A percentile compares a stretch with the other conserved stretches of the same genome.
phyloP scores from a whole-genome alignment of 78 protist species.

The Polysphondylium violaceum region DNA sequence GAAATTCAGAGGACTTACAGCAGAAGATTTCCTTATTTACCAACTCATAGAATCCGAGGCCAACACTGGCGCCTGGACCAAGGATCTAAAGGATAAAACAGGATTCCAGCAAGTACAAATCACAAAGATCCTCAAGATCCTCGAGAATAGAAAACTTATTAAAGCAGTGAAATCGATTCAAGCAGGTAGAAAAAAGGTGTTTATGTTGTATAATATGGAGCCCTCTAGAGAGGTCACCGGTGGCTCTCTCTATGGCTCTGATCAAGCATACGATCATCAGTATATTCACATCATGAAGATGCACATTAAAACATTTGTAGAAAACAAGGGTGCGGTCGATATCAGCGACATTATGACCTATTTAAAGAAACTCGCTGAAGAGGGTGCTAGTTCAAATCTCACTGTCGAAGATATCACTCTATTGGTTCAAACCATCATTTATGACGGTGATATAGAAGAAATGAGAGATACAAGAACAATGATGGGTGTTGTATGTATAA shows the following conservation, averaged over 20 bases:
- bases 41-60: conserved; percentile 56
- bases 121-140: conserved; percentile 66
- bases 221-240: conserved; percentile 84
- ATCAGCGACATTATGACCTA: conserved; percentile 27
- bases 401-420: conserved; percentile 10
- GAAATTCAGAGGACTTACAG: conserved; percentile 42
- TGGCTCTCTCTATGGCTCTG: conserved; percentile 65
- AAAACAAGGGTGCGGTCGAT: conserved; percentile 62
- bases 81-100: conserved; percentile 45
- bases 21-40: conserved; percentile 81
- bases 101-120: conserved; percentile 80
- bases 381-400: conserved; percentile 7
- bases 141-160: conserved; percentile 79
- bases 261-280: conserved; percentile 67
- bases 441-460: conserved; percentile 73
- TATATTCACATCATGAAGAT: conserved; percentile 46
- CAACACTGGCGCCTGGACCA: conserved; percentile 79
- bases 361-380: conserved; percentile 47
- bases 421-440: conserved; percentile 14
- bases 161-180: conserved; percentile 80
- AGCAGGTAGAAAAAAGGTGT: conserved; percentile 80
- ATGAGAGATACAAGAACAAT: conserved; percentile 67
- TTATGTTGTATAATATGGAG: conserved; percentile 83
- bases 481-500: conserved; percentile 2
- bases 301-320: conserved; percentile 11